Percentiles rank a stretch among this genome's conserved stretches.
Conservation (phyloP, 1,284 basidiomycete genomes). For the Schizophyllum commune region DNA sequence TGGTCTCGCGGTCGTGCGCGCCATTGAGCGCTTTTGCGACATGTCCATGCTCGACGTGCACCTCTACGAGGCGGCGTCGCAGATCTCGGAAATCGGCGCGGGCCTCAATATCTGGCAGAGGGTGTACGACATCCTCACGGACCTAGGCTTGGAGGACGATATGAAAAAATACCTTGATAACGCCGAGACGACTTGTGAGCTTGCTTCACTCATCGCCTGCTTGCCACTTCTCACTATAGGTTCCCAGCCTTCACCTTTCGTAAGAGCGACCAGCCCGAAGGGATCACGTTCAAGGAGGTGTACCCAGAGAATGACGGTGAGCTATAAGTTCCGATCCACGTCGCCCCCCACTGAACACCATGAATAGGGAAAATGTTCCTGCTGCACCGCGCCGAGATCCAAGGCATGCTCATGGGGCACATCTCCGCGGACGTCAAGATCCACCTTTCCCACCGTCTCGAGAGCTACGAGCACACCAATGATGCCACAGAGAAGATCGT, state of each 20-base stretch:
- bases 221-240: background rate
- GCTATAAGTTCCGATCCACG: no score
- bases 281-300: conserved; percentile 8
- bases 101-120: conserved; percentile 28
- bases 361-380: conserved; percentile 16
- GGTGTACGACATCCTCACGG: conserved; percentile 26
- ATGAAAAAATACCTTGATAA: background rate
- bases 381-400: conserved; percentile 26
- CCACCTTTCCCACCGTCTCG: conserved; percentile 23
- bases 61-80: conserved; percentile 26
- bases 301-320: background rate
- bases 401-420: conserved; percentile 21
- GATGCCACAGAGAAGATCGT: background rate
- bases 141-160: conserved; percentile 20
- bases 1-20: conserved; percentile 27
- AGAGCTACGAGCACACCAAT: conserved; percentile 13
- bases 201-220: background rate
- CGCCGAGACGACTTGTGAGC: background rate
- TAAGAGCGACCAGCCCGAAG: conserved; percentile 17
- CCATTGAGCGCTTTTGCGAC: conserved; percentile 17
- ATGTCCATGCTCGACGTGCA: conserved; percentile 18
- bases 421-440: conserved; percentile 23
- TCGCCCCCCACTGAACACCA: no score
- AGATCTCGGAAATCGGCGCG: conserved; percentile 28
- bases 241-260: conserved; percentile 13